These are phyloP conservation scores for Ogataea nitratoaversa DNA, from an alignment of 805 yeast species.

Conservation along the genomic window DNA sequence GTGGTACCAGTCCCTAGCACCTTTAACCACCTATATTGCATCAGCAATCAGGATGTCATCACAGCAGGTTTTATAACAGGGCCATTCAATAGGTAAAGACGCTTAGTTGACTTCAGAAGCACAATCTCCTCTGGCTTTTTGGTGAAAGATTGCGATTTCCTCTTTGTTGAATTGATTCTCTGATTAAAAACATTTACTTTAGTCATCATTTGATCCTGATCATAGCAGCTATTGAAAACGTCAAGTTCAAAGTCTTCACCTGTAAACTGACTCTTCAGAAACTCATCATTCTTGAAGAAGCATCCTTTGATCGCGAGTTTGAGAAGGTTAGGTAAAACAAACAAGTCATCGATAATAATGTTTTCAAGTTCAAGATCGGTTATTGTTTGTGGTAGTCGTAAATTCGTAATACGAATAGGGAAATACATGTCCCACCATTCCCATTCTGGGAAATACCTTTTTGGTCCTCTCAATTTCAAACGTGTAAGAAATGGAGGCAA, in stretches of 20 bases:
- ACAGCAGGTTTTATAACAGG: conserved; percentile 5
- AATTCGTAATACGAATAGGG: conserved; percentile 5
- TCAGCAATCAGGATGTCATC: background rate
- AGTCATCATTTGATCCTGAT: no score
- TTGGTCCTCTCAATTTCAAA: conserved; percentile 6
- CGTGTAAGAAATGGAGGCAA: conserved; percentile 5
- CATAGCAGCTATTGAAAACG: conserved; percentile 8
- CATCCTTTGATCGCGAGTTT: conserved; percentile 4
- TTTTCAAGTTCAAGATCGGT: conserved; percentile 5
- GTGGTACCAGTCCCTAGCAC: no score
- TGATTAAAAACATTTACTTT: no score
- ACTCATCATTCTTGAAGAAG: conserved; percentile 5
- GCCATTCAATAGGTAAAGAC: conserved; percentile 8
- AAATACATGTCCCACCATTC: conserved; percentile 13
- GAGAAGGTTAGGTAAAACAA: conserved; percentile 4
- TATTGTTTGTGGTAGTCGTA: conserved; percentile 5
- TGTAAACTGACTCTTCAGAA: conserved; percentile 4
- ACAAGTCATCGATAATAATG: conserved; percentile 6
- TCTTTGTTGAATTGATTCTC: background rate
- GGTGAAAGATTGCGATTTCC: background rate
- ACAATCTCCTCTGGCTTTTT: conserved; percentile 8
- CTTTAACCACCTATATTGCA: no score
- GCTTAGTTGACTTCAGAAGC: conserved; percentile 5
- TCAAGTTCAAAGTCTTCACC: background rate
- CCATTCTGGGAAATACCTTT: conserved; percentile 14